Base-by-base conservation (phyloP, 352 stramenopile genomes). In the Plasmopara muralis region DNA sequence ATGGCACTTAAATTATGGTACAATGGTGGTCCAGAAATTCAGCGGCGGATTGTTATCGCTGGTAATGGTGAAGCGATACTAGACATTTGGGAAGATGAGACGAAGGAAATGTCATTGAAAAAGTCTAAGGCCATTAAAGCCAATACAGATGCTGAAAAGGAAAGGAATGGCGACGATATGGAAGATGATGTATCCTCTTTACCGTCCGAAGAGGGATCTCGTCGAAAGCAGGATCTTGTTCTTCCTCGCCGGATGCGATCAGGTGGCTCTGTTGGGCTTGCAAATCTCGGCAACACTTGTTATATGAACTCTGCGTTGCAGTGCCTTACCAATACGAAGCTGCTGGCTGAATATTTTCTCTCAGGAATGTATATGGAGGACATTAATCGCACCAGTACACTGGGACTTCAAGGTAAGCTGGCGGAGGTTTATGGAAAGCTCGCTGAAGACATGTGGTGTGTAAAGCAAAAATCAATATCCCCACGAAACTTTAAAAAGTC, bases 261-360 rank as follows among this genome's bases (percentile, higher is more conserved):
- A 8, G 81, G 83, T 25, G 84, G 81, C 0, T 90, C 77, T 0
- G 75, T 89, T 31, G 84, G 84, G 5, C 60, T 94, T 2, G 77
- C 81, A 14, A 98, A 98, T 66, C 75, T 97, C 7, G 91, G 93
- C 35, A 98, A 98, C 68, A 98, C 93, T 40, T 98, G 93, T 68
- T 98, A 97, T 66, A 96, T 98, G 80, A 97, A 97, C 55, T 96
- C 91, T 13, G 84, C 83, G 14, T 61, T 97, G 34, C 91, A 97
- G 63, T 97, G 89, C 57, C 74, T 99, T 29, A 90, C 80, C 14
- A 96, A 99, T 70, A 99, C 96, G 0, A 83, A 95, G 47, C 72
- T 98, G 31, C 66, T 99, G 16, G 77, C 89, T 10, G 83, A 97
- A 40, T 99, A 99, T 62, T 98, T 99, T 66, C 58, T 99, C 6